These are phyloP conservation scores for Mycena galopus DNA, from an alignment of 768 basidiomycete species.

Conservation along the genomic window DNA sequence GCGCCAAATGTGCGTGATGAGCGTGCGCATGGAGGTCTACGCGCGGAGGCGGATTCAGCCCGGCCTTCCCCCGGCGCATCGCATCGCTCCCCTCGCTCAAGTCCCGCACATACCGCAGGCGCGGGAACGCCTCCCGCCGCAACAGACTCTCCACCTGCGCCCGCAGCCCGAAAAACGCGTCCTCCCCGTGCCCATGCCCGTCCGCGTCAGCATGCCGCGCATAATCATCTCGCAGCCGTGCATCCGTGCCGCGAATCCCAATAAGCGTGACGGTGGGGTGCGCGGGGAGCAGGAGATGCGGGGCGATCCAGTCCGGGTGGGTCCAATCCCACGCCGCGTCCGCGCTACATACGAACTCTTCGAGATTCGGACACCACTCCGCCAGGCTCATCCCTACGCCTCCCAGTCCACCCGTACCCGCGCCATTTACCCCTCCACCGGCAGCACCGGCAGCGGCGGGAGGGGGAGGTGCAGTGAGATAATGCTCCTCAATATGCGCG, in stretches of 20 bases:
- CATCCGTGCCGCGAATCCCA: slow-evolving; percentile 79
- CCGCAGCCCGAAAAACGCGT: slow-evolving; percentile 71
- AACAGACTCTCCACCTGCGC: slow-evolving; percentile 76
- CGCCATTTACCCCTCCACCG: slow-evolving; percentile 29
- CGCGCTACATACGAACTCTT: slow-evolving; percentile 79
- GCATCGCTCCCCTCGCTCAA: slow-evolving; percentile 70
- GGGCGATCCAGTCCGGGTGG: slow-evolving; percentile 84
- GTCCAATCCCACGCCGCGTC: slow-evolving; percentile 89
- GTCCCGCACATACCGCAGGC: slow-evolving; percentile 72
- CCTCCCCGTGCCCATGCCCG: slow-evolving; percentile 32
- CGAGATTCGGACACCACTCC: slow-evolving; percentile 78
- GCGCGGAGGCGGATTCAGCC: slow-evolving; percentile 8
- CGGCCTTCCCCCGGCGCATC: slow-evolving; percentile 57
- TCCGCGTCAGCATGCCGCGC: background rate
- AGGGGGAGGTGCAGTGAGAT: slow-evolving; percentile 62
- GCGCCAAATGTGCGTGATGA: background rate
- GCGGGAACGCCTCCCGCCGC: slow-evolving; percentile 71
- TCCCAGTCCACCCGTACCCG: slow-evolving; percentile 43
- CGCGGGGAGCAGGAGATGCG: slow-evolving; percentile 76
- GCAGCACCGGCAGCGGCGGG: slow-evolving; percentile 20
- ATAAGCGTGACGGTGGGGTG: slow-evolving; percentile 75
- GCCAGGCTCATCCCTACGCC: slow-evolving; percentile 60
- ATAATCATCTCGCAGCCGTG: slow-evolving; percentile 64
- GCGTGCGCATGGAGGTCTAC: too few species aligned
- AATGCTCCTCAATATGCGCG: slow-evolving; percentile 75